phyloP scores from a whole-genome alignment of 139 green algal species.

The Protoeuglena noctilucae region DNA sequence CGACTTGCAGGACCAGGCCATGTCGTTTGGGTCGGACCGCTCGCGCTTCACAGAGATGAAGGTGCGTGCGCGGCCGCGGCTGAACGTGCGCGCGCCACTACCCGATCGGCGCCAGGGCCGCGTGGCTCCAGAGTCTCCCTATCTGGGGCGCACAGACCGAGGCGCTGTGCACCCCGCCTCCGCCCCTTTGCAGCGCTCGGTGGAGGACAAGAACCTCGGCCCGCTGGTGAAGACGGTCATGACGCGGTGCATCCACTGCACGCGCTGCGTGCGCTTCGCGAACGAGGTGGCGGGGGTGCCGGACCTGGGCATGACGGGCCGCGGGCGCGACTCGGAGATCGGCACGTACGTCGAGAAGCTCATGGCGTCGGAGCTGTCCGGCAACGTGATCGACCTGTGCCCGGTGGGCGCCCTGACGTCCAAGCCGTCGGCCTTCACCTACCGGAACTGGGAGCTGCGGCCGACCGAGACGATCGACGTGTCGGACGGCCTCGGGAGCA shows the following conservation, averaged over 20 bases:
- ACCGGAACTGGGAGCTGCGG: conserved; percentile 89
- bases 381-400: conserved; percentile 98
- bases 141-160: too few relatives aligned
- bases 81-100: too few relatives aligned
- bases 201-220: conserved; percentile 93
- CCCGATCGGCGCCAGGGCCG: too few relatives aligned
- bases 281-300: conserved; percentile 84
- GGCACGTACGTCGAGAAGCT: conserved; percentile 93
- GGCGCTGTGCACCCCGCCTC: too few relatives aligned
- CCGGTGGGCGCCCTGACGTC: conserved; percentile 90
- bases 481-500: conserved; percentile 69
- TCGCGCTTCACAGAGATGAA: conserved; percentile 81
- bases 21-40: conserved; percentile 84
- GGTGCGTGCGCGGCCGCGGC: too few relatives aligned
- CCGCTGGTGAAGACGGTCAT: conserved; percentile 97
- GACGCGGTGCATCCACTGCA: conserved; percentile 91
- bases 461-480: conserved; percentile 85
- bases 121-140: too few relatives aligned
- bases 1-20: conserved; percentile 92
- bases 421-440: conserved; percentile 95
- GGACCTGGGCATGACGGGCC: conserved; percentile 84
- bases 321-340: conserved; percentile 74
- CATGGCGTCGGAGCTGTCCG: conserved; percentile 74
- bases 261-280: conserved; percentile 89
- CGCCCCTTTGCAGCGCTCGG: conserved; percentile 42